A percentile compares a stretch with the other conserved stretches of the same genome.
Evolutionary conservation across 2,329 filamentous ascomycete species (phyloP).

Genomic region (Monosporascus sp.): DNA sequence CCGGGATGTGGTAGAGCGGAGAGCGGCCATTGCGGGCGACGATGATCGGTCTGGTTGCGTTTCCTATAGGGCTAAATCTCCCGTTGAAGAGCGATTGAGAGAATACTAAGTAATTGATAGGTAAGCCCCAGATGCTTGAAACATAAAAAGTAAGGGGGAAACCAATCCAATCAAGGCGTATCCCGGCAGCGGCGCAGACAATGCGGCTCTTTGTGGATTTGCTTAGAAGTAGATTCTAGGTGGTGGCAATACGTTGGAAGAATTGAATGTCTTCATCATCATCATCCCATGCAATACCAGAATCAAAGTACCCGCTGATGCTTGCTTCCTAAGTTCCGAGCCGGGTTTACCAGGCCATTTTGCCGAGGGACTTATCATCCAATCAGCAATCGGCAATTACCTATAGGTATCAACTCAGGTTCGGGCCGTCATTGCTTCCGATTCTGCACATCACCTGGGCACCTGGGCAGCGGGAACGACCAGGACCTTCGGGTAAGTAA

Average conservation of each 20-base stretch:
- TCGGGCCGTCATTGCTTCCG: not conserved
- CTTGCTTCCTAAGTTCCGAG: constrained; percentile 14
- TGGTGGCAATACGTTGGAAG: constrained; percentile 15
- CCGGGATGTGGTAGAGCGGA: constrained; percentile 52
- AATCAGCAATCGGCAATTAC: not conserved
- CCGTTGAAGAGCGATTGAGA: not conserved
- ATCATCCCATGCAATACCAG: constrained; percentile 14
- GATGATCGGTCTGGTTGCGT: not conserved
- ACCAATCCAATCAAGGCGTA: constrained; percentile 9
- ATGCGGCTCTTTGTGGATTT: not conserved
- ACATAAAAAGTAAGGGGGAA: not conserved
- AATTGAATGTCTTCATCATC: constrained; percentile 23
- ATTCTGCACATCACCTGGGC: not conserved
- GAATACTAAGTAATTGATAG: not conserved
- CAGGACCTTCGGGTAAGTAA: not conserved
- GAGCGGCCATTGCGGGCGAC: constrained; percentile 49
- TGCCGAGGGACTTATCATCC: not conserved
- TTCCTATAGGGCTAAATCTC: constrained; percentile 2
- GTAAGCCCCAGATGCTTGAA: not conserved
- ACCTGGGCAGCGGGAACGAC: not conserved
- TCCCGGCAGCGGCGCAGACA: not conserved
- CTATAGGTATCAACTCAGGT: not conserved
- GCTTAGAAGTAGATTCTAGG: not conserved
- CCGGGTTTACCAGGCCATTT: constrained; percentile 4
- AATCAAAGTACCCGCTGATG: constrained; percentile 23